Evolutionary conservation across 73 alveolate genomes (phyloP), one percentile per base, ranked within the genome.

Genomic region (Stentor coeruleus): DNA sequence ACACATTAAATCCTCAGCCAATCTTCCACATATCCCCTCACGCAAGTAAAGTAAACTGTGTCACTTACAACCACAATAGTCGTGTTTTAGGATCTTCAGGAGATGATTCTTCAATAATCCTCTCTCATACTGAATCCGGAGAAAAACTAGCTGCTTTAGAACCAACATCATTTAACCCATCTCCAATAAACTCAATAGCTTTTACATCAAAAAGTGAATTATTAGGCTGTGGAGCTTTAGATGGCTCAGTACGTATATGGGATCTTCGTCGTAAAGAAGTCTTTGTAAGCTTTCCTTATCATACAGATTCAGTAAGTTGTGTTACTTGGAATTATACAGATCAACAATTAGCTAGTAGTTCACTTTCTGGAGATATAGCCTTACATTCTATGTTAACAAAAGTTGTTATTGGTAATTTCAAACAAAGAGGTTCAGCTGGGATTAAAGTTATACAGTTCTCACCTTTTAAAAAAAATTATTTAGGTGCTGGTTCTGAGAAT

Each of bases 191-290:
- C 15, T 89, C 91, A 28, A n/a, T 90, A 1, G 75, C 81, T 26
- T 90, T 90, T 81, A 83, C 89, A 33, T 49, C 88, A 0, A 59
- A 76, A 0, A 87, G 88, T 66, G 89, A 87, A 38, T 73, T 76
- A 26, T 82, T 95, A 20, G 98, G 95, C 35, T 84, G 93, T 60
- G 98, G 95, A 15, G 75, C 92, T 3, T 93, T 91, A 1, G 95
- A 95, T 84, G 99, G 99, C n/a, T 74, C 84, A 58, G 90, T 93
- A 38, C 92, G 91, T 80, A 38, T 95, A 35, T 93, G 95, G 94
- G 97, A 95, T 88, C 83, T 95, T 66, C 92, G 86, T 77, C 84
- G 84, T 55, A 88, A 91, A 82, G 74, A 88, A 28, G 92, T 85
- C 0, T 94, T 94, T 0, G 88, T 85, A 4, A 81, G 85, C 41